Conservation (phyloP, 352 stramenopile species). For the Phytophthora niederhauseri region DNA sequence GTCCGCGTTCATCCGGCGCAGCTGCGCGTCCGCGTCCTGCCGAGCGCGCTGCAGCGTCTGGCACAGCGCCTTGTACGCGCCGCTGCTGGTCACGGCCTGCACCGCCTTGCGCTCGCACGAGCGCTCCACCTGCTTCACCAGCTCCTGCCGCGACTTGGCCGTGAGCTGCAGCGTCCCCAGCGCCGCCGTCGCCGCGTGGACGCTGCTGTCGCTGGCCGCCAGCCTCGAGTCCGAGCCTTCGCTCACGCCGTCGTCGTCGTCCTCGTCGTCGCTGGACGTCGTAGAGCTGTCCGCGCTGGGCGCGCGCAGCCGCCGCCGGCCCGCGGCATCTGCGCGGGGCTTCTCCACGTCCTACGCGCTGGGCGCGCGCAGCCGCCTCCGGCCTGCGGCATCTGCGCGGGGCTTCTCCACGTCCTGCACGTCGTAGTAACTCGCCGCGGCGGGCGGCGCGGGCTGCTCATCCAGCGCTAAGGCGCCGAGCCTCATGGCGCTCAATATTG, state of each 20-base stretch:
- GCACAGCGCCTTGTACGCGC: constrained; percentile 64
- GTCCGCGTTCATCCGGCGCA: constrained; percentile 32
- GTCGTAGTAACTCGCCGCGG: neutral
- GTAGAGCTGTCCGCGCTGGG: constrained; percentile 53
- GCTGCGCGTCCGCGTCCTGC: constrained; percentile 52
- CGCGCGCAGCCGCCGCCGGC: constrained; percentile 43
- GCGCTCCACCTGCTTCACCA: constrained; percentile 66
- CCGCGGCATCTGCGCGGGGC: neutral
- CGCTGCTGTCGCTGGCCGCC: constrained; percentile 14
- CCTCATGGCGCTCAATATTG: constrained; percentile 45
- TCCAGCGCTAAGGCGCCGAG: constrained; percentile 44
- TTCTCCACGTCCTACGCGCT: constrained; percentile 15
- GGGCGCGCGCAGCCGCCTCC: too few relatives aligned
- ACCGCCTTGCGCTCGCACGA: constrained; percentile 68
- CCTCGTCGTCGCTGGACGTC: constrained; percentile 54
- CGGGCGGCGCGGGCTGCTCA: constrained; percentile 22
- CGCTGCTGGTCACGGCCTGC: constrained; percentile 54
- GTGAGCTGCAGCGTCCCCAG: constrained; percentile 36
- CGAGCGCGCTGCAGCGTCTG: constrained; percentile 63
- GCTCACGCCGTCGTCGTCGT: neutral
- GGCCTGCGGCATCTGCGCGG: neutral
- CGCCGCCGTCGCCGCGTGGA: constrained; percentile 17
- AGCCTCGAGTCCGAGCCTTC: constrained; percentile 18
- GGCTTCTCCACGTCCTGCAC: constrained; percentile 11
- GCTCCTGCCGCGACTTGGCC: constrained; percentile 51